Percentiles rank a stretch among this genome's conserved stretches.
phyloP scores from a whole-genome alignment of 805 yeast genomes.

The Lachancea thermotolerans region DNA sequence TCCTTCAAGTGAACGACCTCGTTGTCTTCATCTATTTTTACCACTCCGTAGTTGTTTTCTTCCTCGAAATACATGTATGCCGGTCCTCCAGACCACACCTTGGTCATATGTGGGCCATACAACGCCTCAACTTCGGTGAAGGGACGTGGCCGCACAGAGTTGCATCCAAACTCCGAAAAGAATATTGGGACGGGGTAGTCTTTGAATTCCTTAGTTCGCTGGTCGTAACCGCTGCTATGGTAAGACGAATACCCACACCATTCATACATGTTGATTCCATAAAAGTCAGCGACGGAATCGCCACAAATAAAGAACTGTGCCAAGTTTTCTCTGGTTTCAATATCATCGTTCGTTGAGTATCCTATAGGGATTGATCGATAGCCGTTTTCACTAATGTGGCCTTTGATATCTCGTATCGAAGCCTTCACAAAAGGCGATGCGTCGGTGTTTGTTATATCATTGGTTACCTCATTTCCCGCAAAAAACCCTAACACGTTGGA shows the following conservation, averaged over 20 bases:
- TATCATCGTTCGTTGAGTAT: conserved; percentile 86
- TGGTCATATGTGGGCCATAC: conserved; percentile 61
- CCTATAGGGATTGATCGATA: conserved; percentile 89
- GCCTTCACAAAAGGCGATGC: conserved; percentile 96
- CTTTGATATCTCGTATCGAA: conserved; percentile 82
- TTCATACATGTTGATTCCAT: conserved; percentile 82
- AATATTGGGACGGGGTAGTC: conserved; percentile 66
- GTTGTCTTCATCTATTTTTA: conserved; percentile 38
- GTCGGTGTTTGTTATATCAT: conserved; percentile 72
- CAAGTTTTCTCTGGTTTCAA: conserved; percentile 65
- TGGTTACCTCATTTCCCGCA: conserved; percentile 96
- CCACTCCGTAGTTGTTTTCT: conserved; percentile 67
- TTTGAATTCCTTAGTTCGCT: conserved; percentile 54
- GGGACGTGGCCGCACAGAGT: conserved; percentile 55
- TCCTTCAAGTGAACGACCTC: conserved; percentile 51
- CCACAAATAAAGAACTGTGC: conserved; percentile 90
- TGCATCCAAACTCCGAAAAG: conserved; percentile 81
- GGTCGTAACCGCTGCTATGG: conserved; percentile 57
- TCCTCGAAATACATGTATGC: conserved; percentile 81
- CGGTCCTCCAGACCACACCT: conserved; percentile 81
- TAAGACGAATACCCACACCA: conserved; percentile 74
- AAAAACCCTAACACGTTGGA: conserved; percentile 85
- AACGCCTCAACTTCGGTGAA: conserved; percentile 65
- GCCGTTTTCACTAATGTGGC: conserved; percentile 51
- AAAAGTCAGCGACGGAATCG: conserved; percentile 56